A percentile compares a stretch with the other conserved stretches of the same genome.
phyloP scores from a whole-genome alignment of 2,329 filamentous ascomycete species.

The Pseudogymnoascus sp. region DNA sequence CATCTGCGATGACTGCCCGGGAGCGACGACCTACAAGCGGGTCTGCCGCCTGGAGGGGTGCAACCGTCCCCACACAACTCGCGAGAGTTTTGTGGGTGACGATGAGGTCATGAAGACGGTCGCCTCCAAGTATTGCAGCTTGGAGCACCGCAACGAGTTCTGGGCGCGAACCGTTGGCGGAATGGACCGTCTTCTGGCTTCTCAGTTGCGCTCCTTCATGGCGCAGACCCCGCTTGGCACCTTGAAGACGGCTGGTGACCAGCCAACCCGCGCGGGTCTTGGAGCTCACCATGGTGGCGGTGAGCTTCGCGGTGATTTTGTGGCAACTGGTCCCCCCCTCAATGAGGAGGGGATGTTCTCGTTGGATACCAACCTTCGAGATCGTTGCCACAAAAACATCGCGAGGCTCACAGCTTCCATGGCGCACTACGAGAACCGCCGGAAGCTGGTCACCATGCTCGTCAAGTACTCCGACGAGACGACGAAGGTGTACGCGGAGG shows the following conservation, averaged over 20 bases:
- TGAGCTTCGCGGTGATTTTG: background rate
- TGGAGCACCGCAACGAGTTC: conserved; percentile 23
- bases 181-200: background rate
- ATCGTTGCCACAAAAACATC: background rate
- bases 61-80: background rate
- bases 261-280: background rate
- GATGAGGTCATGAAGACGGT: conserved; percentile 16
- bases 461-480: background rate
- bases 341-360: background rate
- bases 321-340: background rate
- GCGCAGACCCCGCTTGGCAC: background rate
- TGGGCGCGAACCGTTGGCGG: conserved; percentile 4
- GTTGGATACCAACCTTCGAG: background rate
- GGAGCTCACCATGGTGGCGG: background rate
- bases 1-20: conserved; percentile 25
- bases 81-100: conserved; percentile 16
- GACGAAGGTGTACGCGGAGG: background rate
- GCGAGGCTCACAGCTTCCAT: background rate
- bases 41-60: conserved; percentile 23
- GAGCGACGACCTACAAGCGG: conserved; percentile 27
- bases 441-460: background rate
- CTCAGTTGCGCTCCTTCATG: background rate
- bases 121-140: conserved; percentile 28
- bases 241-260: background rate
- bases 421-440: background rate